These are phyloP conservation scores for Rhizopogon vinicolor DNA, from an alignment of 768 basidiomycete species.

Conservation along the genomic window DNA sequence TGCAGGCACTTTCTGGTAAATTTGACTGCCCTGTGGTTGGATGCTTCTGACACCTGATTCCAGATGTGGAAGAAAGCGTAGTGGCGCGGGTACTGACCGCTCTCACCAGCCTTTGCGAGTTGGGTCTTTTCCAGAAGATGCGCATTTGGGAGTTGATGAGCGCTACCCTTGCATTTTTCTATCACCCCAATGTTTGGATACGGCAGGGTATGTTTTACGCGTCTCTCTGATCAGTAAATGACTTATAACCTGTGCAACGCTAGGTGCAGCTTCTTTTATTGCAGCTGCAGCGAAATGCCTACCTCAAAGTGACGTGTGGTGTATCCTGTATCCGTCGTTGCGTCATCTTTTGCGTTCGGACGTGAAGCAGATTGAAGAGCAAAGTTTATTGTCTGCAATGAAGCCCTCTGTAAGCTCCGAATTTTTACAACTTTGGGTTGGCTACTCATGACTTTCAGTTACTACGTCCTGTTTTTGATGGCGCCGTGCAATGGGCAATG, in stretches of 20 bases:
- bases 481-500: constrained; percentile 86
- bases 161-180: constrained; percentile 81
- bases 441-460: constrained; percentile 23
- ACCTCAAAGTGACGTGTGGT: constrained; percentile 90
- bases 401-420: constrained; percentile 64
- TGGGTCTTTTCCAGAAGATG: constrained; percentile 90
- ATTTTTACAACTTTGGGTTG: not conserved
- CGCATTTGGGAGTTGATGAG: constrained; percentile 97
- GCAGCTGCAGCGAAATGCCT: constrained; percentile 81
- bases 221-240: not conserved
- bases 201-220: constrained; percentile 62
- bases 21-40: not conserved
- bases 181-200: constrained; percentile 96
- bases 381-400: constrained; percentile 68
- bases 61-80: constrained; percentile 94
- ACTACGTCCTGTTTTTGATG: constrained; percentile 74
- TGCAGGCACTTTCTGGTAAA: constrained; percentile 89
- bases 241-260: constrained; percentile 1
- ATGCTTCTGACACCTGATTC: not conserved
- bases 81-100: constrained; percentile 87
- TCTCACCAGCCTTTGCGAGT: constrained; percentile 83
- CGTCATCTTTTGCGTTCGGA: constrained; percentile 85
- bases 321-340: constrained; percentile 90
- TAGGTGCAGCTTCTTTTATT: constrained; percentile 86
- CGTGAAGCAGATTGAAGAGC: constrained; percentile 67